Evolutionary conservation across 495 filamentous ascomycete species (phyloP).

Genomic region (Penicillium nucicola): DNA sequence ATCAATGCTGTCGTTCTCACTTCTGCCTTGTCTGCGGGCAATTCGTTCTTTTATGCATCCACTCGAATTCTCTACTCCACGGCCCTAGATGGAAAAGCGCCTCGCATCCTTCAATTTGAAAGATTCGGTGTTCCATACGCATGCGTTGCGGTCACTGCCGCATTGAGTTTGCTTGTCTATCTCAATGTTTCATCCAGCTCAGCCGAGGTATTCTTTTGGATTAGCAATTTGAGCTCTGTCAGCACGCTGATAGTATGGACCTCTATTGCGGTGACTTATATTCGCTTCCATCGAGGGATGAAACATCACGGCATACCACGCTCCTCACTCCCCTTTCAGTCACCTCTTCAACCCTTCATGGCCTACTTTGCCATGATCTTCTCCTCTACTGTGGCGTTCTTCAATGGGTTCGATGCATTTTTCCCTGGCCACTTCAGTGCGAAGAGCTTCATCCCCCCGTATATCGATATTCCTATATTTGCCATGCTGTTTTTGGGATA

Average conservation of each 20-base stretch:
- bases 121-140: conserved; percentile 40
- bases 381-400: conserved; percentile 48
- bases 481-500: conserved; percentile 48
- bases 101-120: conserved; percentile 47
- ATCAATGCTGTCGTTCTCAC: conserved; percentile 72
- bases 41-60: conserved; percentile 71
- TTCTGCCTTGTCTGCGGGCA: conserved; percentile 62
- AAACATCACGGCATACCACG: conserved; percentile 42
- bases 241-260: conserved; percentile 55
- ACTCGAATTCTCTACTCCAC: conserved; percentile 69
- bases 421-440: conserved; percentile 43
- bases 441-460: conserved; percentile 30
- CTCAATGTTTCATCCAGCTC: conserved; percentile 28
- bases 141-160: conserved; percentile 24
- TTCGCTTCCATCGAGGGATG: conserved; percentile 53
- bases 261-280: conserved; percentile 49
- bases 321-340: conserved; percentile 46
- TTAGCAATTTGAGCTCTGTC: conserved; percentile 52
- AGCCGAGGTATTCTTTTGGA: conserved; percentile 43
- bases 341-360: conserved; percentile 48
- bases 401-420: conserved; percentile 60
- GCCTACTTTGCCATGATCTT: conserved; percentile 47
- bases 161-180: conserved; percentile 26
- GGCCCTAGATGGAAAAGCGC: conserved; percentile 62
- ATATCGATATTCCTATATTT: conserved; percentile 54